Evolutionary conservation across 106 monocot genomes (phyloP).

Genomic region (Dendrobium chrysotoxum): DNA sequence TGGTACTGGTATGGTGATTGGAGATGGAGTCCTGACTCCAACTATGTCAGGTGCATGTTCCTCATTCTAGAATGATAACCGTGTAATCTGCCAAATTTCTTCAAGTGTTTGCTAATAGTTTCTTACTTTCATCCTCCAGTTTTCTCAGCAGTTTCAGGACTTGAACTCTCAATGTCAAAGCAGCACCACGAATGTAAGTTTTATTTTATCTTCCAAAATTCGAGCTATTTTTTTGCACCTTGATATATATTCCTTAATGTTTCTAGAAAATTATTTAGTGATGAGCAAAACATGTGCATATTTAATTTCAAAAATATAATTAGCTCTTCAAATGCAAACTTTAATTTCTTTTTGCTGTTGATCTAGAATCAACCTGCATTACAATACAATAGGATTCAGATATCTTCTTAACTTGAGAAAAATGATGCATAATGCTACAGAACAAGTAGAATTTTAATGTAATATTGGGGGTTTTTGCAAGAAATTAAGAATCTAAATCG

Average conservation of each 20-base stretch:
- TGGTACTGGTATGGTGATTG: constrained; percentile 54
- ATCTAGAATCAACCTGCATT: too few relatives aligned
- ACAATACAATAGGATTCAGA: too few relatives aligned
- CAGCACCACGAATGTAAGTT: constrained; percentile 31
- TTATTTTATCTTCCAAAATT: background rate
- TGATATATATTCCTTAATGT: background rate
- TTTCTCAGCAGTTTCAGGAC: constrained; percentile 47
- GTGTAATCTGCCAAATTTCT: background rate
- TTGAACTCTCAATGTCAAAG: constrained; percentile 32
- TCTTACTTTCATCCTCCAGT: constrained; percentile 7
- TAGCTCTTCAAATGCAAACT: too few relatives aligned
- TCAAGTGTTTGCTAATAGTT: background rate
- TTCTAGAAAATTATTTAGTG: background rate
- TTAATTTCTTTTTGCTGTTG: too few relatives aligned
- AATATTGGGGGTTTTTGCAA: too few relatives aligned
- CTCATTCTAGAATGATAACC: background rate
- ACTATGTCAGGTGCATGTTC: constrained; percentile 28
- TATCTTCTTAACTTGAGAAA: too few relatives aligned
- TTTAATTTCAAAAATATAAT: too few relatives aligned
- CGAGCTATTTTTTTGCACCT: background rate
- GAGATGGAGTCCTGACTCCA: constrained; percentile 47
- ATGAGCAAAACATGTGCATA: too few relatives aligned
- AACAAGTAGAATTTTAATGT: too few relatives aligned
- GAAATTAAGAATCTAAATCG: too few relatives aligned
- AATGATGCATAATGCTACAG: too few relatives aligned